Base-by-base conservation (phyloP, 2,329 filamentous ascomycete species). In the Purpureocillium takamizusanense region DNA sequence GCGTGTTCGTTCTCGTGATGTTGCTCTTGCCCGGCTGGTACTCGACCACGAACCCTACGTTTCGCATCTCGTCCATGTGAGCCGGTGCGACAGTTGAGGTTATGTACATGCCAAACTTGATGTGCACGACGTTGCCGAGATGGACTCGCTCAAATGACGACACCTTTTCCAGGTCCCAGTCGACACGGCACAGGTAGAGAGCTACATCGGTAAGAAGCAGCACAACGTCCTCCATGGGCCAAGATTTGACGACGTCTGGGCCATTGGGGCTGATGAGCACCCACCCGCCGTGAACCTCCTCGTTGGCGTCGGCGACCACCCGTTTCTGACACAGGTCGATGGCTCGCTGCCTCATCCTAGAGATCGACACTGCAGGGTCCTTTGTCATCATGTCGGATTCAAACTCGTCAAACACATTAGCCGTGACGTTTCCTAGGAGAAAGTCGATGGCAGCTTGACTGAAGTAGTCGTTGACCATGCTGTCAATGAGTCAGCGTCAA, bases 381-480 rank as follows among this genome's bases (percentile, higher is more conserved):
- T 86, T 83, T 32, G 81, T 89, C 76, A 89, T 94, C 78, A 98
- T 88, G 49, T 89, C 84, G 13, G 83, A 79, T 54, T 95, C 88
- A 46, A 98, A 98, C 49, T 98, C 92, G 40, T 90, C 85, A 55
- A 97, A 97, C 3, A 95, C 83, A 13, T 80, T 70, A 1, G 81
- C 81, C 0, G 83, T 87, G 10, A 94, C 86, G 48, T 92, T 92
- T 15, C 92, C 92, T 0, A 97, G 75, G 4, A 95, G 74, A 54
- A 92, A 97, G 57, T 98, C 92, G 47, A 98, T 95, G 36, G 86
- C 86, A 0, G 88, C 86, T 58, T 98, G 92, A 16, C 89, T 84
- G 61, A 97, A 97, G 60, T 94, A 95, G 62, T 98, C 92, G 49
- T 94, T 95, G 47, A 98, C 88, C 62, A 97, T 92, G 48, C 95